phyloP scores from a whole-genome alignment of 139 green algal species.

The Edaphochlamys debaryana region DNA sequence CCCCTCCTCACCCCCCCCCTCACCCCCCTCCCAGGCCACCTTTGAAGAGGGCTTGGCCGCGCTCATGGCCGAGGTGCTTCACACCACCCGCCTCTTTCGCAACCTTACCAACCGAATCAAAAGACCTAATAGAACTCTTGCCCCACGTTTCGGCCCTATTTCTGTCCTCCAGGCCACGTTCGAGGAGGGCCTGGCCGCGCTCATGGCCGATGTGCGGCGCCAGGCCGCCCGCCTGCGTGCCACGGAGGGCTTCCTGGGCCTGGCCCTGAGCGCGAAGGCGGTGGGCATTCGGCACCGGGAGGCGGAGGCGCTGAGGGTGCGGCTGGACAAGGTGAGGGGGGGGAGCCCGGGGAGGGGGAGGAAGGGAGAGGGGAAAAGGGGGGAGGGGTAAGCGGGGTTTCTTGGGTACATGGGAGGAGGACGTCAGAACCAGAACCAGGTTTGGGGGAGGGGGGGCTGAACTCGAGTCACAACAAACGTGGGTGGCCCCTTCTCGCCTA shows the following conservation, averaged over 20 bases:
- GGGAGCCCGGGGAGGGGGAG: too few relatives aligned
- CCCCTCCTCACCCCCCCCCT: too few relatives aligned
- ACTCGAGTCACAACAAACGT: too few relatives aligned
- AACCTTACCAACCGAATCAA: too few relatives aligned
- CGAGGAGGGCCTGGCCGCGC: slow-evolving; percentile 21
- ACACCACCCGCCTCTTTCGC: too few relatives aligned
- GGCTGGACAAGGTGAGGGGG: slow-evolving; percentile 34
- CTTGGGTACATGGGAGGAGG: not conserved
- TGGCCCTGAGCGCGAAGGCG: slow-evolving; percentile 56
- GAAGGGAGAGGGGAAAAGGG: not conserved
- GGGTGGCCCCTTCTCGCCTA: too few relatives aligned
- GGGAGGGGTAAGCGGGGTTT: not conserved
- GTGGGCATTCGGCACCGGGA: slow-evolving; percentile 68
- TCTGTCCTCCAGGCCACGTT: slow-evolving; percentile 24
- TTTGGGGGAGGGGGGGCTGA: too few relatives aligned
- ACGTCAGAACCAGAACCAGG: not conserved
- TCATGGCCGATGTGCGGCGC: slow-evolving; percentile 38
- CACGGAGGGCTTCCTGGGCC: slow-evolving; percentile 60
- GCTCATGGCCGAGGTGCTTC: slow-evolving; percentile 35
- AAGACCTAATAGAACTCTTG: too few relatives aligned
- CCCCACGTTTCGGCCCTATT: not conserved
- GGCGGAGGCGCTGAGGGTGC: slow-evolving; percentile 57
- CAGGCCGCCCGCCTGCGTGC: slow-evolving; percentile 43
- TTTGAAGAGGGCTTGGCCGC: slow-evolving; percentile 33
- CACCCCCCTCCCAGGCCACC: slow-evolving; percentile 32